phyloP scores from a whole-genome alignment of 495 filamentous ascomycete genomes.

The Tuber indicum region DNA sequence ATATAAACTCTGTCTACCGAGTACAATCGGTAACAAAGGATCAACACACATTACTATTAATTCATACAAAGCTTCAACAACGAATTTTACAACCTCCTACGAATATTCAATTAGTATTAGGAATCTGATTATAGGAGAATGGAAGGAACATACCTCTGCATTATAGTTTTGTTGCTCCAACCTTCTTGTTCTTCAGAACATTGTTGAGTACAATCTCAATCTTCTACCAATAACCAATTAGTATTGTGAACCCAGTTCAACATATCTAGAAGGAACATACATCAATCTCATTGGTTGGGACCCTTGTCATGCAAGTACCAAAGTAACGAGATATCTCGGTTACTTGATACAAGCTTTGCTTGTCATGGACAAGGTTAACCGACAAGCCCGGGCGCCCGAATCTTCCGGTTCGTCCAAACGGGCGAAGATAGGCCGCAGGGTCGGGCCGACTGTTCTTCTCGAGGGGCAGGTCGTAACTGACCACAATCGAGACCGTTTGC shows the following conservation, averaged over 20 bases:
- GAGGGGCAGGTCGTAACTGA: constrained; percentile 82
- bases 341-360: constrained; percentile 63
- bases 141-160: constrained; percentile 27
- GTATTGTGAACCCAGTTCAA: not conserved
- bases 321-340: constrained; percentile 70
- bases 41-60: too few relatives aligned
- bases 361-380: constrained; percentile 80
- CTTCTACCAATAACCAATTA: constrained; percentile 21
- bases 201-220: constrained; percentile 33
- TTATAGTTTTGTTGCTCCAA: constrained; percentile 22
- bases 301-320: constrained; percentile 51
- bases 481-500: constrained; percentile 94
- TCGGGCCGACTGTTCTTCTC: constrained; percentile 58
- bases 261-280: constrained; percentile 16
- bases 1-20: too few relatives aligned
- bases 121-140: not conserved
- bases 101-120: constrained; percentile 8
- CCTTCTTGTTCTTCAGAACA: constrained; percentile 31
- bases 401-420: constrained; percentile 89
- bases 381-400: constrained; percentile 96
- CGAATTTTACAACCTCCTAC: constrained; percentile 24
- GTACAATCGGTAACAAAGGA: too few relatives aligned
- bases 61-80: too few relatives aligned
- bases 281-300: constrained; percentile 49
- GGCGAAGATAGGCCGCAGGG: constrained; percentile 90